Evolutionary conservation across 139 green algal species (phyloP), one percentile per base, ranked within the genome.

Genomic region (Micractinium conductrix): DNA sequence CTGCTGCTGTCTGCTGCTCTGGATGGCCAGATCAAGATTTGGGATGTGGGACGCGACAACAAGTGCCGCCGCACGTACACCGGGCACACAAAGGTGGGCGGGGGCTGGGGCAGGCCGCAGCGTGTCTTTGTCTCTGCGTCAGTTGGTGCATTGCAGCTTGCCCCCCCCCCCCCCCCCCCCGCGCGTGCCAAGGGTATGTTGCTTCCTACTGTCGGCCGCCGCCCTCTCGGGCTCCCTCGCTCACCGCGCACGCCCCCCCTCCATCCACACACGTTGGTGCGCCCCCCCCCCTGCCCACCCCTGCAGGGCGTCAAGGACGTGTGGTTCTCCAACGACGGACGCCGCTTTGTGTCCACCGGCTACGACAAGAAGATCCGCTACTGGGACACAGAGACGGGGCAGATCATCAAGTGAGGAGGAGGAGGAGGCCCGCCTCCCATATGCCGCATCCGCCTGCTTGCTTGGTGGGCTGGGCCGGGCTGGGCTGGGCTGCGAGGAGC

Each of bases 361-460:
- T 99, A 97, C 72, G 96, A 98, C 88, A 95, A 93, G 85, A 96
- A 96, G 79, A 95, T 99, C 67, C 95, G 95, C 72, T 87, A 98
- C 60, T 99, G 97, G 97, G 97, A 99, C 88, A 99, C 97, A 26
- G 97, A 99, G 88, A 99, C 97, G 28, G 97, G 97, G 5, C 78
- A 93, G 72, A 89, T 95, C 14, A 79, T 94, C 38, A 71, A 48
- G 63, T 79, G 55, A 81, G 74, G 40, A 58, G 40, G 38, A 9
- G 69, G 28, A 28, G 37, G 12, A 37, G 38, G 4, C n/a, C n/a
- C n/a, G n/a, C n/a, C n/a, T n/a, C n/a, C n/a, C n/a, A n/a, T n/a
- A n/a, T n/a, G n/a, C n/a, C n/a, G n/a, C n/a, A n/a, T n/a, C n/a
- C n/a, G n/a, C n/a, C n/a, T n/a, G n/a, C n/a, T n/a, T 12, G 69